Base-by-base conservation (phyloP, 208 protist genomes). In the Crithidia acanthocephali region DNA sequence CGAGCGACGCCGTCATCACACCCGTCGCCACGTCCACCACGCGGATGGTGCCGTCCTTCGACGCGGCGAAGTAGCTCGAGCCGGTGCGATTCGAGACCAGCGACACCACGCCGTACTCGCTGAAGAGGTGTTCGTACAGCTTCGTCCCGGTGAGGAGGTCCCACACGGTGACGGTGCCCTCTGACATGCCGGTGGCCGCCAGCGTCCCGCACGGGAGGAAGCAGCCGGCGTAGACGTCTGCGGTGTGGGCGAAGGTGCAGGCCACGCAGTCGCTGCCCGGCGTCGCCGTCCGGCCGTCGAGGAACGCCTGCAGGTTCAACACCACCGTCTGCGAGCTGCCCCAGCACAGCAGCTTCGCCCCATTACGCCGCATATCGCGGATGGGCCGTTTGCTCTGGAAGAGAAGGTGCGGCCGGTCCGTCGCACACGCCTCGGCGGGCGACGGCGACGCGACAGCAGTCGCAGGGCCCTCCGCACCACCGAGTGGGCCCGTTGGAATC, bases 101-200 rank as follows among this genome's bases (percentile, higher is more conserved):
- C n/a, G 88, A 79, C 37, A 90, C 81, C 52, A 96, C 81, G 18
- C 88, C 74, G 22, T 76, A 82, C 28, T 48, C 74, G 59, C 80
- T 90, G 68, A 90, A 96, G 50, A 70, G 78, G 63, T 87, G 81
- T 30, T 94, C 81, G 37, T 82, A 80, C 72, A 96, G 77, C 65
- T 91, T 88, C 16, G 67, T 69, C 13, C 88, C 76, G 16, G 56
- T 90, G 30, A 75, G 40, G 9, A 84, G 72, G 48, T 96, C 88
- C 91, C 91, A 96, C 22, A 94, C 56, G 0, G 80, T 83, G 18
- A 96, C 82, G 2, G 83, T 92, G 53, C 91, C 91, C 20, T 96
- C 86, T 0, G 91, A 92, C 8, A 90, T 78, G 10, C 91, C 91
- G 9, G 91, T 91, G 55, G 84, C 80, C 16, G 88, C 79, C 40